A percentile compares a stretch with the other conserved stretches of the same genome.
phyloP scores from a whole-genome alignment of 1,139 yeast genomes.

The Geotrichum candidum region DNA sequence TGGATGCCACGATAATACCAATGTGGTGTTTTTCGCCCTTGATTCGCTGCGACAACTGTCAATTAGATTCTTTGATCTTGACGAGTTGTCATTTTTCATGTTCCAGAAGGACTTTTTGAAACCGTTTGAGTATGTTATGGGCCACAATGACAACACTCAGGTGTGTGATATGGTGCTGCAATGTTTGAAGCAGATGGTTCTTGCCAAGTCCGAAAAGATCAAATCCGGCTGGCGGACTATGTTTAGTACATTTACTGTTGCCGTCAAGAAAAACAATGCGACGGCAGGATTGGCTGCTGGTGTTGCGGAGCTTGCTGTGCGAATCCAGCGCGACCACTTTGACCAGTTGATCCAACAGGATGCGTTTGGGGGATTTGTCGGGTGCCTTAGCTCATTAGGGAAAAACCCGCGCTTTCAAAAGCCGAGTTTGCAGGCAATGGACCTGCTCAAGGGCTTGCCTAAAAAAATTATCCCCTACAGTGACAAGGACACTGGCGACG shows the following conservation, averaged over 20 bases:
- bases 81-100: slow-evolving; percentile 90
- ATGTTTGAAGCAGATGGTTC: slow-evolving; percentile 79
- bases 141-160: slow-evolving; percentile 58
- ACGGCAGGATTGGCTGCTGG: slow-evolving; percentile 48
- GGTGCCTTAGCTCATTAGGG: slow-evolving; percentile 72
- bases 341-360: slow-evolving; percentile 66
- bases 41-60: slow-evolving; percentile 92
- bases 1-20: slow-evolving; percentile 71
- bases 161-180: slow-evolving; percentile 89
- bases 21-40: slow-evolving; percentile 81
- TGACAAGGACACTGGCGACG: slow-evolving; percentile 21
- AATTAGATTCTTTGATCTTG: slow-evolving; percentile 85
- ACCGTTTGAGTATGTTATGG: slow-evolving; percentile 80
- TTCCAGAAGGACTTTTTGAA: slow-evolving; percentile 90
- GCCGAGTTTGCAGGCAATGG: slow-evolving; percentile 72
- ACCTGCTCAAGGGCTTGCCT: slow-evolving; percentile 62
- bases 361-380: slow-evolving; percentile 66
- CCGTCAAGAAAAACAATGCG: slow-evolving; percentile 47
- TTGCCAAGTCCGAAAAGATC: slow-evolving; percentile 66
- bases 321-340: slow-evolving; percentile 57
- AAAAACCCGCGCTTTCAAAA: slow-evolving; percentile 81
- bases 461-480: slow-evolving; percentile 40
- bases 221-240: slow-evolving; percentile 95
- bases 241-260: slow-evolving; percentile 65
- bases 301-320: slow-evolving; percentile 57